Evolutionary conservation across 768 basidiomycete species (phyloP), one percentile per base, ranked within the genome.

Genomic region (Harrya chromipes): DNA sequence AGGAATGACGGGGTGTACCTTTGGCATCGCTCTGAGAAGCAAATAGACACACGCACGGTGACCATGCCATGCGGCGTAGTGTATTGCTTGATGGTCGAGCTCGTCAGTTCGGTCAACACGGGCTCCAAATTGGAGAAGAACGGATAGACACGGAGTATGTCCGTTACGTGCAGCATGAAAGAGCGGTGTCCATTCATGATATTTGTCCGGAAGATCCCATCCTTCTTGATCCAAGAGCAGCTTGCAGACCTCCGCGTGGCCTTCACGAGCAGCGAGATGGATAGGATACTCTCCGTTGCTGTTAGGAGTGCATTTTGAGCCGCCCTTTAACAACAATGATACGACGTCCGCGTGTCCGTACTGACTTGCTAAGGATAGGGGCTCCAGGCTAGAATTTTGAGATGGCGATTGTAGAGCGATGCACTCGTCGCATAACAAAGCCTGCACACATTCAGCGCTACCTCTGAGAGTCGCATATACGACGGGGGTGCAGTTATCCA

Each of bases 41-140:
- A 81, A 66, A 23, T 75, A 71, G 43, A 90, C 79, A 56, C 83
- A 90, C 17, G 72, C 70, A 44, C 84, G 79, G 62, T 94, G 89
- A 3, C 93, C 95, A 61, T 91, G 91, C 94, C 95, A 99, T 4
- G 92, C 94, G 1, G 95, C 94, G 63, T 97, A 97, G 71, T 97
- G 93, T 37, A 93, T 78, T 16, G 95, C 83, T 33, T 81, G 78
- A 60, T 91, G 87, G 10, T 85, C 86, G 39, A 87, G 74, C 69
- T 99, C 97, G 67, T 98, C 97, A 29, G 73, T 74, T 33, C 78
- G 76, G 59, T 84, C 77, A n/a, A 89, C 81, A 44, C 86, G 80
- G 53, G 85, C 81, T 6, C 90, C 87, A 6, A 89, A 90, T 40
- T 83, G 79, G 8, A 98, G 74, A 19, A 98, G 77, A n/a, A 89